These are phyloP conservation scores for Pseudogymnoascus sp. DNA, from an alignment of 2,329 filamentous ascomycete genomes.

Conservation along the genomic window DNA sequence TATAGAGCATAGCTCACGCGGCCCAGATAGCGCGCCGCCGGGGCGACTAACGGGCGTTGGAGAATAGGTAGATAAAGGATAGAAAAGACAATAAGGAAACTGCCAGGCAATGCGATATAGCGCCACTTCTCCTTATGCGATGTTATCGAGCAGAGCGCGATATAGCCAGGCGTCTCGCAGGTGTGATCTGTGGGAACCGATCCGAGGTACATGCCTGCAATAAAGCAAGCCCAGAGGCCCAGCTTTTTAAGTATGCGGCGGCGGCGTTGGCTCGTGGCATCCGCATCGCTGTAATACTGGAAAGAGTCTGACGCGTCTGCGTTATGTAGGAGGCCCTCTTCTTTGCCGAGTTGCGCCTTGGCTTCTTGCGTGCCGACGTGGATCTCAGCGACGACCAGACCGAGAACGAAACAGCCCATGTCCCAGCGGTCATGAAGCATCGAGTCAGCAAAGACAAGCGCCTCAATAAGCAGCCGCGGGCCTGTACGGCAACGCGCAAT, in stretches of 20 bases:
- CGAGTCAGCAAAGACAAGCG: not conserved
- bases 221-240: not conserved
- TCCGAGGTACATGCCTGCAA: not conserved
- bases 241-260: not conserved
- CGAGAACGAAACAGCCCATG: not conserved
- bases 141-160: not conserved
- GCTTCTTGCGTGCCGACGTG: slow-evolving; percentile 3
- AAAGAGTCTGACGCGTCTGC: not conserved
- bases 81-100: not conserved
- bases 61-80: not conserved
- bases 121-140: not conserved
- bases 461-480: not conserved
- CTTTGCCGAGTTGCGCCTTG: not conserved
- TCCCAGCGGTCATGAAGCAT: slow-evolving; percentile 5
- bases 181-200: slow-evolving; percentile 4
- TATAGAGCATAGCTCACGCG: slow-evolving; percentile 56
- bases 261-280: not conserved
- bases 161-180: not conserved
- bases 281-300: not conserved
- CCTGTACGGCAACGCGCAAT: slow-evolving; percentile 20
- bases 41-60: not conserved
- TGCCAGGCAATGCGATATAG: not conserved
- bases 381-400: not conserved
- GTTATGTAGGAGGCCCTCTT: not conserved
- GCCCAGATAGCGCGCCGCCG: slow-evolving; percentile 46